These are phyloP conservation scores for Heritiera fomes DNA, from an alignment of 345 rosid genomes.

Conservation along the genomic window DNA sequence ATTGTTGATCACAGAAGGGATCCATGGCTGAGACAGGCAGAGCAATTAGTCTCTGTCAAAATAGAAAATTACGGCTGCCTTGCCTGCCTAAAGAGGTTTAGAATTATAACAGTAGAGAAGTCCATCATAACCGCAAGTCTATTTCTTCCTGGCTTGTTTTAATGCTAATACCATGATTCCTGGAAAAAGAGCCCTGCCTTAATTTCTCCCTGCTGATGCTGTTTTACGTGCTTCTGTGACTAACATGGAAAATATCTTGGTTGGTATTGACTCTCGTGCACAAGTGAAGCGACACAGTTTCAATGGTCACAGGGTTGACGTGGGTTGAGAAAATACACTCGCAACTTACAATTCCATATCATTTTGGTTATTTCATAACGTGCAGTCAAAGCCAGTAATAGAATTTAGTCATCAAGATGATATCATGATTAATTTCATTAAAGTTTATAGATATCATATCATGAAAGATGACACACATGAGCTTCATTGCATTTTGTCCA, in stretches of 20 bases:
- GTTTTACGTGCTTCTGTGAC: not conserved
- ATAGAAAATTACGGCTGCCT: not conserved
- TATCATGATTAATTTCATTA: not conserved
- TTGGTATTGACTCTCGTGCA: not conserved
- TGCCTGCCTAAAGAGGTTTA: not conserved
- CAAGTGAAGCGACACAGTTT: not conserved
- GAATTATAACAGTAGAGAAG: not conserved
- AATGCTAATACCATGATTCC: not conserved
- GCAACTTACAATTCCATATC: not conserved
- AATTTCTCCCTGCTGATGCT: not conserved
- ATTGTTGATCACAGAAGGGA: no score
- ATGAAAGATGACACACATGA: not conserved
- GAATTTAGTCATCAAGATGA: not conserved
- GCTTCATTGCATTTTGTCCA: slow-evolving; percentile 8
- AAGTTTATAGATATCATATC: not conserved
- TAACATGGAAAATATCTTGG: not conserved
- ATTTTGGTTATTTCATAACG: not conserved
- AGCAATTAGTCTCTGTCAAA: not conserved
- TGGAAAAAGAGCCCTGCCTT: not conserved
- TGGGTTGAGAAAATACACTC: not conserved
- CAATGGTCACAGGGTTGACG: not conserved
- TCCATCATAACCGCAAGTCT: no score
- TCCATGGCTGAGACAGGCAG: not conserved
- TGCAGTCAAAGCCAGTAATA: not conserved
- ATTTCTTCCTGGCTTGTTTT: no score